Conservation (phyloP, 139 green algal genomes). For the Tetradesmus lagerheimii region DNA sequence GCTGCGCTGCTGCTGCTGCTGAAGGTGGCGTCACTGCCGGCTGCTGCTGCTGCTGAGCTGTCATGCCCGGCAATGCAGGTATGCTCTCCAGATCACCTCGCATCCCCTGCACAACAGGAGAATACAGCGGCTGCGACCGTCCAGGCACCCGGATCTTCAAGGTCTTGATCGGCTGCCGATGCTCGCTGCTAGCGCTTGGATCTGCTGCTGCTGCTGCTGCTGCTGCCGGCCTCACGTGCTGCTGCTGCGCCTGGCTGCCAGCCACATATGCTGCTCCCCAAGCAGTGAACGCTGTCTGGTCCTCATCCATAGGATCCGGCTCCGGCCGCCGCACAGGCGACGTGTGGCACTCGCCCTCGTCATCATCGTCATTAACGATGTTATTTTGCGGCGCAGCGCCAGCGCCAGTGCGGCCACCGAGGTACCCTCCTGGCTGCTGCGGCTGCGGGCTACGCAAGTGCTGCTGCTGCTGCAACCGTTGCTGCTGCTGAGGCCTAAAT, state of each 20-base stretch:
- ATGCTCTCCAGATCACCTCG: conserved; percentile 27
- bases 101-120: background rate
- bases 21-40: background rate
- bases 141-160: conserved; percentile 25
- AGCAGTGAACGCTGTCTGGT: background rate
- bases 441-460: background rate
- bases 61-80: background rate
- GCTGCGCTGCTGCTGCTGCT: background rate
- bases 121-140: conserved; percentile 20
- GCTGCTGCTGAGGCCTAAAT: background rate
- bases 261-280: background rate
- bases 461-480: conserved; percentile 4
- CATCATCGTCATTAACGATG: conserved; percentile 21
- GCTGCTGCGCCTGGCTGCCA: background rate
- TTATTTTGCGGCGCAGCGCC: background rate
- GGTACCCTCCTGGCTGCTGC: background rate
- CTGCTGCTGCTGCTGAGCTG: conserved; percentile 23
- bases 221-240: background rate
- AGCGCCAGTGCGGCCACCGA: background rate
- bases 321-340: conserved; percentile 26
- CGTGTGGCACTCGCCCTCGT: conserved; percentile 37
- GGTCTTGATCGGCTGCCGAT: background rate
- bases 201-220: conserved; percentile 4
- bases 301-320: background rate
- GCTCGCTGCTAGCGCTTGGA: conserved; percentile 7